phyloP scores from a whole-genome alignment of 2,329 filamentous ascomycete species.

The Fusarium sp. region DNA sequence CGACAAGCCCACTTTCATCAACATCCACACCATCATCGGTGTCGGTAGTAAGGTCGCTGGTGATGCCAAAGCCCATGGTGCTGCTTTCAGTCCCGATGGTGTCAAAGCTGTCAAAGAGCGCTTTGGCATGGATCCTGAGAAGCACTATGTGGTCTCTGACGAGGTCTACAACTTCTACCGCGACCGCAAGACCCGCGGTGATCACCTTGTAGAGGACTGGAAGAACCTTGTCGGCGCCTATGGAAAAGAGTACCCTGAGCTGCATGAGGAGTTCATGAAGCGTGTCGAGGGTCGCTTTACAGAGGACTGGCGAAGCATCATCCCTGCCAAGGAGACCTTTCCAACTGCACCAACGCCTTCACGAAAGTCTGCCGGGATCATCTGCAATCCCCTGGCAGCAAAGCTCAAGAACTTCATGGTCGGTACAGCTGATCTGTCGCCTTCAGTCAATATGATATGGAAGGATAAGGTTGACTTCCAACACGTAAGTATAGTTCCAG shows the following conservation, averaged over 20 bases:
- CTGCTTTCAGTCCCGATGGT: conserved; percentile 66
- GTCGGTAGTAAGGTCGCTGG: conserved; percentile 63
- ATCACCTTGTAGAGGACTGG: conserved; percentile 63
- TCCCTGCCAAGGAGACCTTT: conserved; percentile 60
- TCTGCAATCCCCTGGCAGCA: conserved; percentile 65
- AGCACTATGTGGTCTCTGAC: conserved; percentile 56
- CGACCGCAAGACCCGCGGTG: conserved; percentile 59
- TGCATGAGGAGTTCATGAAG: conserved; percentile 62
- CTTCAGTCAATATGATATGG: conserved; percentile 69
- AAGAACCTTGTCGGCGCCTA: conserved; percentile 59
- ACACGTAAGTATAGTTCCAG: conserved; percentile 47
- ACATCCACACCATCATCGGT: conserved; percentile 69
- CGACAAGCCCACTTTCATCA: conserved; percentile 69
- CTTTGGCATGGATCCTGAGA: conserved; percentile 54
- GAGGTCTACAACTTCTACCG: conserved; percentile 65
- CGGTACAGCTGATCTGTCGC: conserved; percentile 66
- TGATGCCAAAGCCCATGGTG: conserved; percentile 69
- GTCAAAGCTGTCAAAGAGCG: conserved; percentile 58
- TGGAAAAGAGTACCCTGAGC: conserved; percentile 60
- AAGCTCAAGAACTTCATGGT: conserved; percentile 64
- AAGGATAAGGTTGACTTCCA: conserved; percentile 66
- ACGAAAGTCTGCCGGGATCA: conserved; percentile 62
- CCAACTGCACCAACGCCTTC: conserved; percentile 63
- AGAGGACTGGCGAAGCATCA: conserved; percentile 62
- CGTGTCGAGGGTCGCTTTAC: conserved; percentile 63